These are phyloP conservation scores for Ganoderma leucocontextum DNA, from an alignment of 1,284 basidiomycete genomes.

Conservation along the genomic window DNA sequence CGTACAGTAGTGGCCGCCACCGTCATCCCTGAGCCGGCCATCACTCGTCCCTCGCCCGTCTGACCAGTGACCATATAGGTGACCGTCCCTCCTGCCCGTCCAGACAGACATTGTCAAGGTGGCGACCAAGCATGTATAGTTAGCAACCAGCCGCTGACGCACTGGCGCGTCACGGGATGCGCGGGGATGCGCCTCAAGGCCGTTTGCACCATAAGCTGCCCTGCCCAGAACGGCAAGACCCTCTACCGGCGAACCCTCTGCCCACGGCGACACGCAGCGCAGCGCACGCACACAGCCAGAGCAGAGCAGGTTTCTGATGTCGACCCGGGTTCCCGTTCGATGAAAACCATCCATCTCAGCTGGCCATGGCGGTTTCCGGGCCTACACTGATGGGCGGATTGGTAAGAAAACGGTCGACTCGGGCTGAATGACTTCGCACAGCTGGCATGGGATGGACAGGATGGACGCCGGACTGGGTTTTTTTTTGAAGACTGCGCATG, in stretches of 20 bases:
- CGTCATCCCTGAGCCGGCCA: constrained; percentile 27
- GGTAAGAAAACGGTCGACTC: background rate
- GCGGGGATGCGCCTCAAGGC: constrained; percentile 34
- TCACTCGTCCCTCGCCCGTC: constrained; percentile 14
- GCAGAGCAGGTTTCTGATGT: background rate
- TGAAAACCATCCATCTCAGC: constrained; percentile 8
- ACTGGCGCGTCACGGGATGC: constrained; percentile 26
- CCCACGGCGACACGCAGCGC: constrained; percentile 34
- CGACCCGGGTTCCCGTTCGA: background rate
- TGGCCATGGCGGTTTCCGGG: constrained; percentile 27
- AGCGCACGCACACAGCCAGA: constrained; percentile 1
- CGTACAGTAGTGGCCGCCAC: constrained; percentile 27
- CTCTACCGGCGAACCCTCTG: constrained; percentile 34
- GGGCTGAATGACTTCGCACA: background rate
- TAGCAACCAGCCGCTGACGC: constrained; percentile 24
- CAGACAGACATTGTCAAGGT: no score
- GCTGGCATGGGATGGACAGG: background rate
- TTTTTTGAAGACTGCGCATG: background rate
- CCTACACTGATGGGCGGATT: constrained; percentile 19
- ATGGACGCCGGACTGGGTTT: background rate
- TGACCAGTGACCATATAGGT: background rate
- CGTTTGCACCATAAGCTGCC: constrained; percentile 30
- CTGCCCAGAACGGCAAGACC: constrained; percentile 24
- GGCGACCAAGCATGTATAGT: no score
- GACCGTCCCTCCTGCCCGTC: background rate